Conservation (phyloP, 1,139 yeast genomes). For the Pichia norvegensis region DNA sequence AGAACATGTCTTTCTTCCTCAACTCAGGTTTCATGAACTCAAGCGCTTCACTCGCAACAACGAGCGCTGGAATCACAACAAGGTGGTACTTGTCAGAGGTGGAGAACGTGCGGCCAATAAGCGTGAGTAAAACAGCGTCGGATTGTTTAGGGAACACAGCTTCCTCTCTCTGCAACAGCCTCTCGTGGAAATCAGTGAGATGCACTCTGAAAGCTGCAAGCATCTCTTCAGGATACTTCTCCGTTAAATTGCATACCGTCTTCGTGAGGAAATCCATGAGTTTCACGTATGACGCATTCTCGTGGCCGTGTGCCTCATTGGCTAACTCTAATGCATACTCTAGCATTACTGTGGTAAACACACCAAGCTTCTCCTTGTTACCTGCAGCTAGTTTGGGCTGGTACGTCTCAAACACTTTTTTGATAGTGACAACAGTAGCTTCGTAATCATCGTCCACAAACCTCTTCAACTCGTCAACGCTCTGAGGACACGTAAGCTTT, state of each 20-base stretch:
- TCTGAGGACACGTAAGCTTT: conserved; percentile 46
- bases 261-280: conserved; percentile 35
- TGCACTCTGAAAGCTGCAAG: conserved; percentile 49
- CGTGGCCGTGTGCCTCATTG: conserved; percentile 12
- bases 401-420: conserved; percentile 49
- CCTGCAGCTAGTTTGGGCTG: conserved; percentile 78
- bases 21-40: conserved; percentile 37
- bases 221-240: conserved; percentile 55
- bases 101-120: conserved; percentile 75
- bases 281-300: conserved; percentile 32
- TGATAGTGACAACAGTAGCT: conserved; percentile 44
- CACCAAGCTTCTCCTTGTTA: conserved; percentile 66
- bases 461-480: conserved; percentile 44
- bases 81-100: conserved; percentile 95
- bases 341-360: conserved; percentile 56
- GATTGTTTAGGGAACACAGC: conserved; percentile 32
- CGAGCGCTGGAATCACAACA: conserved; percentile 75
- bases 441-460: conserved; percentile 27
- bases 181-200: conserved; percentile 41
- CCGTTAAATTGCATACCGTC: conserved; percentile 50
- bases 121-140: conserved; percentile 59
- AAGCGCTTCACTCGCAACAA: conserved; percentile 65
- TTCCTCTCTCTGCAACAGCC: conserved; percentile 29
- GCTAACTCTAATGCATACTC: conserved; percentile 49
- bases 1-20: conserved; percentile 33